A percentile compares a stretch with the other conserved stretches of the same genome.
Conservation (phyloP, 805 yeast genomes). For the Priceomyces carsonii region DNA sequence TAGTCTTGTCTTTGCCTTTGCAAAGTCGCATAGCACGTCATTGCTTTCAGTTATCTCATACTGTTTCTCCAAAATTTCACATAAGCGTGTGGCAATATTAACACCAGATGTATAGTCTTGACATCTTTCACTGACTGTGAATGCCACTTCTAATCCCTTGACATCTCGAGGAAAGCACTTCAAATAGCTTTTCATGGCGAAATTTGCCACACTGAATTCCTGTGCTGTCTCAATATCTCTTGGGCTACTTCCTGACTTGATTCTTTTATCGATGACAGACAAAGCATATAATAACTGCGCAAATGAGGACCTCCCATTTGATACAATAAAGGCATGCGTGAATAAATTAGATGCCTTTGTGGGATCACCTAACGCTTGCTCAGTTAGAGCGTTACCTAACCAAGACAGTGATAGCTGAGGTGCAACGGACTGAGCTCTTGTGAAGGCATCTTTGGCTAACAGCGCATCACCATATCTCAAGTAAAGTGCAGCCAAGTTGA, state of each 20-base stretch:
- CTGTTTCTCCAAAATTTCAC: conserved; percentile 49
- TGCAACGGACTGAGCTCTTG: conserved; percentile 74
- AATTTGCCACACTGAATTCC: conserved; percentile 64
- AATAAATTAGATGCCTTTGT: conserved; percentile 57
- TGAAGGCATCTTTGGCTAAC: conserved; percentile 71
- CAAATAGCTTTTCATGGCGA: conserved; percentile 65
- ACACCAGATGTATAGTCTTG: conserved; percentile 60
- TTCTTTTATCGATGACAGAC: conserved; percentile 49
- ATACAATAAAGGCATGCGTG: conserved; percentile 76
- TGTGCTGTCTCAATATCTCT: conserved; percentile 61
- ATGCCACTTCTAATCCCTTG: conserved; percentile 56
- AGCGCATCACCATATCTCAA: conserved; percentile 65
- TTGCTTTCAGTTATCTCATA: conserved; percentile 59
- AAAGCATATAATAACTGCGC: conserved; percentile 75
- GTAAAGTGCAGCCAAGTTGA: conserved; percentile 77
- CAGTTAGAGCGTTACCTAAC: conserved; percentile 79
- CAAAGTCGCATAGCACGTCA: conserved; percentile 48
- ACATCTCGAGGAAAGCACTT: conserved; percentile 60
- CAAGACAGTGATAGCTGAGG: conserved; percentile 78
- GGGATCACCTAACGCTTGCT: conserved; percentile 49
- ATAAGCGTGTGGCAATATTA: conserved; percentile 45
- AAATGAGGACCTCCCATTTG: conserved; percentile 70
- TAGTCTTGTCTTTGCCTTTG: conserved; percentile 63
- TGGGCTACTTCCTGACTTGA: conserved; percentile 46
- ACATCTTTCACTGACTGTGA: conserved; percentile 66